Percentiles rank a stretch among this genome's conserved stretches.
phyloP scores from a whole-genome alignment of 2,329 filamentous ascomycete species.

The Colletotrichum graminicola region DNA sequence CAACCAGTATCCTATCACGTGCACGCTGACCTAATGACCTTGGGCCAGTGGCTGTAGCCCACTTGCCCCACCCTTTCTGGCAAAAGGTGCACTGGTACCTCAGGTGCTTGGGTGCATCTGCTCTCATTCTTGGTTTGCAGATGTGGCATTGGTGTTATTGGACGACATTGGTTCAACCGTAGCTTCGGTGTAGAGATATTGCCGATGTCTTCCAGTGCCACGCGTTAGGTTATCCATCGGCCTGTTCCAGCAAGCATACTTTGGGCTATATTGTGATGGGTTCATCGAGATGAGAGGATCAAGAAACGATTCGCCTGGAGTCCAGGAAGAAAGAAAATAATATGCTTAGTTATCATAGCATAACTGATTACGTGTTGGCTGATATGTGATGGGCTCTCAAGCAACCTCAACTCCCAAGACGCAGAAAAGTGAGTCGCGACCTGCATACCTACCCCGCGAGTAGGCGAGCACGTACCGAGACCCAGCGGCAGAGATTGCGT shows the following conservation, averaged over 20 bases:
- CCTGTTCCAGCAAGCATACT: background rate
- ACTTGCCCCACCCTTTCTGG: background rate
- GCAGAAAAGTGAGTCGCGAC: background rate
- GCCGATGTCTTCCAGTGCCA: background rate
- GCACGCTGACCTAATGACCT: background rate
- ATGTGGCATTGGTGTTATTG: background rate
- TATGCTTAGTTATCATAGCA: background rate
- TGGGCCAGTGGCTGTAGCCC: background rate
- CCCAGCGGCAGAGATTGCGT: background rate
- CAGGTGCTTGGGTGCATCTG: background rate
- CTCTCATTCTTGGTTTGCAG: background rate
- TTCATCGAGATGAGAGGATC: background rate
- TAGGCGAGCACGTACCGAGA: background rate
- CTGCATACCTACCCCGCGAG: background rate
- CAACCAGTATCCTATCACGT: constrained; percentile 11
- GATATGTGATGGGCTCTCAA: background rate
- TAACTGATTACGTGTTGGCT: background rate
- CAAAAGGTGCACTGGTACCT: background rate
- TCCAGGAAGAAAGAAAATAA: background rate
- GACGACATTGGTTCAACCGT: background rate
- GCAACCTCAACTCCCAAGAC: background rate
- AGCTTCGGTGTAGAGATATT: background rate
- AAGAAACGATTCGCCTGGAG: background rate
- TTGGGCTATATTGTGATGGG: background rate
- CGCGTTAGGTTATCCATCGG: background rate